Base-by-base conservation (phyloP, 768 basidiomycete genomes). In the Naganishia randhawae region DNA sequence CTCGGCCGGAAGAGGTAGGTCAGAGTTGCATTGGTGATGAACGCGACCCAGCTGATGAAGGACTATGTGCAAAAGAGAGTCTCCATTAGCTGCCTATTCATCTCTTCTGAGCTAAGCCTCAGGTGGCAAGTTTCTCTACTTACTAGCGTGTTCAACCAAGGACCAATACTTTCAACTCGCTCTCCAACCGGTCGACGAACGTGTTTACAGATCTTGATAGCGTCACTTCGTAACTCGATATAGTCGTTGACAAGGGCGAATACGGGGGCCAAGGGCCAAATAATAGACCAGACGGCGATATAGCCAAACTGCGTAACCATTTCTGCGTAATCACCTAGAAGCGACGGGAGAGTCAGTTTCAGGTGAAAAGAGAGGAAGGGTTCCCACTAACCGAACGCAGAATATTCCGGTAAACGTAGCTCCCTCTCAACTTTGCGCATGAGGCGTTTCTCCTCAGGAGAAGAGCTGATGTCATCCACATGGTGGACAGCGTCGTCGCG, bases 271-370 rank as follows among this genome's bases (percentile, higher is more conserved):
- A 98, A 82, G 2, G 94, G 92, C 92, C 93, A 98, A 68, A 94
- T 91, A 33, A 91, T 88, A 52, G 88, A 90, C 92, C 93, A 98
- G 25, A 97, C 82, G 9, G 86, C 87, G 33, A 97, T 87, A 76
- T 95, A 93, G 0, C 95, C 94, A 77, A 95, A 96, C 75, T 81
- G 80, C 10, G 89, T 89, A 17, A 90, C 90, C 94, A 99, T 97
- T 82, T 99, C 96, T 74, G 86, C 87, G 80, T 95, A 99, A 81
- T 97, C 95, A 63, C 57, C 75, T 81, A 81, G 67, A 3, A 41
- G 16, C 6, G 14, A 32, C 13, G 13, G 3, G 16, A 13, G 19
- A 27, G 41, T 64, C 63, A 64, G 63, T 45, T 22, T 29, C 22
- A 14, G 16, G 19, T 22, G 42, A 35, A 48, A n/a, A 3, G 45